Evolutionary conservation across 108 stramenopile species (phyloP), one percentile per base, ranked within the genome.

Genomic region (Skeletonema potamos): DNA sequence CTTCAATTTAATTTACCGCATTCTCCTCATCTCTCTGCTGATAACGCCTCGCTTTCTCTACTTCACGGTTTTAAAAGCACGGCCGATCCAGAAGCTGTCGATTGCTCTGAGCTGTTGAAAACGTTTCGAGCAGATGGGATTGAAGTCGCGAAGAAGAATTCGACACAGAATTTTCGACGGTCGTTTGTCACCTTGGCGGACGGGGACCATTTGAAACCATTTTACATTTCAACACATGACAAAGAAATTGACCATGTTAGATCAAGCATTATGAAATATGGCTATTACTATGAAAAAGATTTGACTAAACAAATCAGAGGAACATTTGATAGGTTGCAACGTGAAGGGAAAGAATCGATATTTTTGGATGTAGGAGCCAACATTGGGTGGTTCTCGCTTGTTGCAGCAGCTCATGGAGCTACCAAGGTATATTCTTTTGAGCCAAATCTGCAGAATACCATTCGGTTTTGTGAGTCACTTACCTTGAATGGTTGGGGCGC

Each of bases 291-390:
- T 59, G 87, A 88, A 54, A 34, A 67, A 1, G 55, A 46, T n/a
- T 73, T 87, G 62, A 64, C 64, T 22, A 29, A 41, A 7, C 4
- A 34, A 7, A 34, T 34, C 34, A 6, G 4, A 20, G 6, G 60
- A 15, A 30, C 66, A 7, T 68, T 79, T 58, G 6, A 6, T 6
- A 7, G 6, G 34, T 6, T 6, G 34, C 64, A 72, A 30, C 56
- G 59, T 12, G 61, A 68, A 20, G 3, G 67, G 3, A 27, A 61
- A 12, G 61, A 39, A 33, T 30, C 69, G 12, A 54, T 81, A 27
- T 60, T 81, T 66, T 15, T 87, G 2, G 87, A 87, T 61, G 72
- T 85, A 22, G 87, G 87, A 1, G 83, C 72, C 17, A 87, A 87
- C 32, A 77, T 85, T 57, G 87, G 87, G 0, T 87, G 76, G 66